Conservation (phyloP, 75 land plant genomes). For the Azolla pinnata region DNA sequence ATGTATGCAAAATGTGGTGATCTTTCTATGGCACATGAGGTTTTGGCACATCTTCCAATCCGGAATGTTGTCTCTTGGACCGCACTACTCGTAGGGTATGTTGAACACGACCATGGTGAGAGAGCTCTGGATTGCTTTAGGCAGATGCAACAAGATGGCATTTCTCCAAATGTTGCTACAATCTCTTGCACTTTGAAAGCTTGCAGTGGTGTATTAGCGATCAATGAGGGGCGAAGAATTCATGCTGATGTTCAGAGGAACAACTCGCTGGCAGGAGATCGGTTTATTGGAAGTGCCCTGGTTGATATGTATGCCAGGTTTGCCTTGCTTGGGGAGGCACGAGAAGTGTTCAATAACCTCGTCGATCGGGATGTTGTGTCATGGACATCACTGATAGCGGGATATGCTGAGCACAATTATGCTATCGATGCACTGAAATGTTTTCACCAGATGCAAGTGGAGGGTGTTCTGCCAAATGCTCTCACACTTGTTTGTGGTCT, state of each 20-base stretch:
- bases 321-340: background rate
- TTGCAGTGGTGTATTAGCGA: background rate
- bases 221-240: background rate
- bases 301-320: background rate
- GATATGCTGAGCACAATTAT: background rate
- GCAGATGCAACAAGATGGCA: background rate
- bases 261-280: background rate
- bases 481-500: background rate
- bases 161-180: background rate
- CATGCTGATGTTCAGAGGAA: background rate
- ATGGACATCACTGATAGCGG: background rate
- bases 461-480: background rate
- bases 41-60: background rate
- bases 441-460: background rate
- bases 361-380: background rate
- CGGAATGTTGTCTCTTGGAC: background rate
- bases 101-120: background rate
- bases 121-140: background rate
- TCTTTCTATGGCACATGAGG: background rate
- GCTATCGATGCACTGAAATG: background rate
- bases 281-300: background rate
- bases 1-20: background rate
- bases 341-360: background rate
- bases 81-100: background rate
- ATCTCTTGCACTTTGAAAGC: background rate